Evolutionary conservation across 2,329 filamentous ascomycete genomes (phyloP), one percentile per base, ranked within the genome.

Genomic region (Drechslera avenae): DNA sequence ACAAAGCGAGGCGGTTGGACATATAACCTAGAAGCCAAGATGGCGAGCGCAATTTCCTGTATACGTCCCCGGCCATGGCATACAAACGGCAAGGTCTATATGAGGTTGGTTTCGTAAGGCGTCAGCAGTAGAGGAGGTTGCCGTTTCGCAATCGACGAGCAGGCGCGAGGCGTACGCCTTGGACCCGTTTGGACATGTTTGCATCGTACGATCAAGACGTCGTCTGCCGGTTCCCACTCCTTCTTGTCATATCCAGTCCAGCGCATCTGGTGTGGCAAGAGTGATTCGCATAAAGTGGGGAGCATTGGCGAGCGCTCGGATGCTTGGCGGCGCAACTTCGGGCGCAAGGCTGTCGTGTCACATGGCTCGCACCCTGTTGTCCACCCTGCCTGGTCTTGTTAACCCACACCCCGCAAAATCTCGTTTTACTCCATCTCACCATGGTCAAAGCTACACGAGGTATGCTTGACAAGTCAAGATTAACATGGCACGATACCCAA

Each of bases 391-490:
- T 45, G 50, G 44, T 35, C 43, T 43, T 32, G 44, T 21, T n/a
- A 37, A 28, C 44, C 37, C 33, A 10, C 37, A 44, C 47, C 53
- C 54, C 55, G 21, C 42, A 36, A 12, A 44, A 14, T 13, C 30
- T 33, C n/a, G n/a, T n/a, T 32, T 41, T 28, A 6, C 42, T 43
- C 28, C 41, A 39, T 44, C 28, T 35, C 68, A 75, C 47, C 42
- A 85, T 84, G 82, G 81, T 82, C 57, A 81, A 81, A 66, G 81
- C 82, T 52, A 81, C 83, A 34, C 76, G 79, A 79, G 82, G 82
- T 83, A 64, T 23, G n/a, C n/a, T n/a, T n/a, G n/a, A n/a, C n/a
- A n/a, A n/a, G n/a, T n/a, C n/a, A n/a, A n/a, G n/a, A n/a, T n/a
- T n/a, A n/a, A n/a, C n/a, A n/a, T n/a, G n/a, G n/a, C n/a, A n/a